Percentiles rank a stretch among this genome's conserved stretches.
phyloP scores from a whole-genome alignment of 2,329 filamentous ascomycete genomes.

The Fusarium duplospermum region DNA sequence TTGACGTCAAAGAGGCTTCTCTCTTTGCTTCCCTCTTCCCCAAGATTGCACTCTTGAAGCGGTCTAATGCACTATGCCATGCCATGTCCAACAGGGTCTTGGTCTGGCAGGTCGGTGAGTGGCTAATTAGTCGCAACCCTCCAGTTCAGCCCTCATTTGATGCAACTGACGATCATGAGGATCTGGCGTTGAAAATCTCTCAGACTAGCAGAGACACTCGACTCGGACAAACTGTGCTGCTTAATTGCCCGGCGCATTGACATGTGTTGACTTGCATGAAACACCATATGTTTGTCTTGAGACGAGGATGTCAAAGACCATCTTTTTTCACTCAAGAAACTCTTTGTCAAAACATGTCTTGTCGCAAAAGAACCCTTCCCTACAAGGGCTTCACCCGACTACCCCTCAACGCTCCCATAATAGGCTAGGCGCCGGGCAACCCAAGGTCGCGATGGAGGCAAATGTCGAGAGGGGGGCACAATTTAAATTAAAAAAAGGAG shows the following conservation, averaged over 20 bases:
- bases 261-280: background rate
- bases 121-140: constrained; percentile 16
- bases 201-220: background rate
- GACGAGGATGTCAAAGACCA: background rate
- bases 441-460: constrained; percentile 33
- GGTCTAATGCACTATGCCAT: constrained; percentile 7
- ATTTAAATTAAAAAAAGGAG: constrained; percentile 40
- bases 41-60: constrained; percentile 26
- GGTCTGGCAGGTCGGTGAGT: constrained; percentile 12
- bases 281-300: background rate
- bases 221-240: background rate
- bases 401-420: constrained; percentile 22
- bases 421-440: constrained; percentile 22
- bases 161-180: constrained; percentile 14
- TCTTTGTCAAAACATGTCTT: constrained; percentile 13
- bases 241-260: background rate
- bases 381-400: constrained; percentile 1
- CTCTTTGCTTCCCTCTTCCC: background rate
- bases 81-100: constrained; percentile 2
- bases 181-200: constrained; percentile 11
- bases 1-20: constrained; percentile 19
- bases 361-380: constrained; percentile 6
- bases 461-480: constrained; percentile 16
- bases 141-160: constrained; percentile 22
- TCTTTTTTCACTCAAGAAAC: background rate